Evolutionary conservation across 2,329 filamentous ascomycete species (phyloP).

Genomic region (Aspergillus neoniger): DNA sequence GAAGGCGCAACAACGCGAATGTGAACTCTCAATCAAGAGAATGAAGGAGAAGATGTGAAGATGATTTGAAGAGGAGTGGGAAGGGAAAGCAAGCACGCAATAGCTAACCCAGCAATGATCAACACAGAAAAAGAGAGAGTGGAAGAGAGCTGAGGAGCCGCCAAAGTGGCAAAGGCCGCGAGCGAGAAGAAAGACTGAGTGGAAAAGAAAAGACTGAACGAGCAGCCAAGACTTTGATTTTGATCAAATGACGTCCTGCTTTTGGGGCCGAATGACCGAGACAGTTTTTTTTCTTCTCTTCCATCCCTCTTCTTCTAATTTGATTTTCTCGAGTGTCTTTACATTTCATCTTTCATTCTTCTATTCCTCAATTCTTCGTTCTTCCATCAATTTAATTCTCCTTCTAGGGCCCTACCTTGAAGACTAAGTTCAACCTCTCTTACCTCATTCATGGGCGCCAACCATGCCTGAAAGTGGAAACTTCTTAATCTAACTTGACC

Average conservation of each 20-base stretch:
- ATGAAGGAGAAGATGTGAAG: not conserved
- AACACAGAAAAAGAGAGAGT: not conserved
- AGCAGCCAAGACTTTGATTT: not conserved
- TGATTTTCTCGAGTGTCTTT: no score
- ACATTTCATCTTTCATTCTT: no score
- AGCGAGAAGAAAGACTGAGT: not conserved
- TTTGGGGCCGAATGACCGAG: not conserved
- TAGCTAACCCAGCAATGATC: not conserved
- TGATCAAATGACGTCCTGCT: conserved; percentile 10
- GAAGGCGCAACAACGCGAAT: not conserved
- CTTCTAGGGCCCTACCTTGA: no score
- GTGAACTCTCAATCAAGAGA: not conserved
- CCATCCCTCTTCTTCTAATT: no score
- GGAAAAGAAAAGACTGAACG: not conserved
- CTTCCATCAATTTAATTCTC: no score
- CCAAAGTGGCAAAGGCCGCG: no score
- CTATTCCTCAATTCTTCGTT: no score
- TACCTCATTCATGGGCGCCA: no score
- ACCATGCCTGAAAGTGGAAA: no score
- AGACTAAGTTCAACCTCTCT: no score
- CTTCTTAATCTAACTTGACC: no score
- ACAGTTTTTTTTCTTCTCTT: not conserved
- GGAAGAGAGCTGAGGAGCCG: no score
- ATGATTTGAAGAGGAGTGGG: not conserved
- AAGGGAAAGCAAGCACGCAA: not conserved